phyloP scores from a whole-genome alignment of 1,284 basidiomycete species.

The Sphaerobolus stellatus region DNA sequence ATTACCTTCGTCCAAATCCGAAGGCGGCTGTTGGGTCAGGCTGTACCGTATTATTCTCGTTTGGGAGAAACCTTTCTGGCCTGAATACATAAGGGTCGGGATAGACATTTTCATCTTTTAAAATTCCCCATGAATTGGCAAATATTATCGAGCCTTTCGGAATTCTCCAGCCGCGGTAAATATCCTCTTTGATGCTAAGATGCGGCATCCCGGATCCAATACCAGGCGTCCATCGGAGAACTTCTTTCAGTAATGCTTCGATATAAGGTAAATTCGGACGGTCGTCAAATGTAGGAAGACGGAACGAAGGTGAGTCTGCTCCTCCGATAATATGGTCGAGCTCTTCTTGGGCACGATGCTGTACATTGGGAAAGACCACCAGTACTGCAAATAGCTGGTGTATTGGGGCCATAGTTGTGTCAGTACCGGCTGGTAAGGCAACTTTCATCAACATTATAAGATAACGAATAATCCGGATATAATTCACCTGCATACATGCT shows the following conservation, averaged over 20 bases:
- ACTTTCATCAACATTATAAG: not conserved
- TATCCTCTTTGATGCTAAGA: constrained; percentile 40
- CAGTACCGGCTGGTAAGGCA: not conserved
- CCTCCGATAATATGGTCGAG: constrained; percentile 40
- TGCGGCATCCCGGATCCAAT: constrained; percentile 47
- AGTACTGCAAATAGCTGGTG: constrained; percentile 26
- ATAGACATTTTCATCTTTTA: constrained; percentile 43
- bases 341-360: constrained; percentile 43
- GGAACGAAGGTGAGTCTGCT: constrained; percentile 15
- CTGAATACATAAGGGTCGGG: constrained; percentile 43
- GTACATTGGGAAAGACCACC: constrained; percentile 47
- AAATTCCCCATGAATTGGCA: constrained; percentile 36
- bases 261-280: constrained; percentile 43
- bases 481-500: constrained; percentile 20
- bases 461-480: not conserved
- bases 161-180: constrained; percentile 42
- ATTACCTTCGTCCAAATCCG: constrained; percentile 46
- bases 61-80: constrained; percentile 40
- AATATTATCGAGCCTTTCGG: constrained; percentile 34
- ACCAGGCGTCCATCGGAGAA: constrained; percentile 50
- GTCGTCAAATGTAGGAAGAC: constrained; percentile 42
- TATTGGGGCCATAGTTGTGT: constrained; percentile 5
- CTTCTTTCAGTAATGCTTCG: constrained; percentile 51
- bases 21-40: constrained; percentile 37
- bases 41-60: constrained; percentile 20